Percentiles rank a stretch among this genome's conserved stretches.
These are phyloP conservation scores for Backusella psychrophila DNA, from an alignment of 192 early-diverging fungal species.

Conservation along the genomic window DNA sequence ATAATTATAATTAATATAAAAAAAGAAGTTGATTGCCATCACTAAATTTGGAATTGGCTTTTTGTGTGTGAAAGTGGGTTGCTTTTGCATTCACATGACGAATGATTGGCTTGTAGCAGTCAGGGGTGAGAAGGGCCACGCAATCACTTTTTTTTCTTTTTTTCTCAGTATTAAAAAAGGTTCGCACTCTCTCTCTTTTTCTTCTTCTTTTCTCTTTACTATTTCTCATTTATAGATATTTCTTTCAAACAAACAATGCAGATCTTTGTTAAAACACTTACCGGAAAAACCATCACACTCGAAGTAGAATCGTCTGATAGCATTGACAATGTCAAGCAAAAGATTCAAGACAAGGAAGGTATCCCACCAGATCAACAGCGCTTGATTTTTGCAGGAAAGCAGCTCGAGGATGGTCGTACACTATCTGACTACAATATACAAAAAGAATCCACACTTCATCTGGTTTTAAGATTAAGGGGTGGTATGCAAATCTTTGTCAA, in stretches of 20 bases:
- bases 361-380: constrained; percentile 99
- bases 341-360: constrained; percentile 98
- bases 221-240: background rate
- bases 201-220: background rate
- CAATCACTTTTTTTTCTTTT: background rate
- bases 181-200: background rate
- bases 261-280: background rate
- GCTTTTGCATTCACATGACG: background rate
- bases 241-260: background rate
- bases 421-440: constrained; percentile 99
- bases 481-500: constrained; percentile 69
- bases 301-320: constrained; percentile 31
- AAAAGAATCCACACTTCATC: constrained; percentile 98
- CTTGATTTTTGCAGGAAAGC: constrained; percentile 99
- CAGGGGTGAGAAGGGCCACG: background rate
- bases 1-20: background rate
- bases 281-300: background rate
- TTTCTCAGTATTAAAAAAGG: constrained; percentile 1
- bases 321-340: constrained; percentile 84
- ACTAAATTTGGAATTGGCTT: background rate
- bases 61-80: background rate
- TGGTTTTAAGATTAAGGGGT: constrained; percentile 95
- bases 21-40: background rate
- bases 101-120: background rate
- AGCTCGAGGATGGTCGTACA: constrained; percentile 98